Evolutionary conservation across 2,329 filamentous ascomycete species (phyloP).

Genomic region (Karstenula rhodostoma): DNA sequence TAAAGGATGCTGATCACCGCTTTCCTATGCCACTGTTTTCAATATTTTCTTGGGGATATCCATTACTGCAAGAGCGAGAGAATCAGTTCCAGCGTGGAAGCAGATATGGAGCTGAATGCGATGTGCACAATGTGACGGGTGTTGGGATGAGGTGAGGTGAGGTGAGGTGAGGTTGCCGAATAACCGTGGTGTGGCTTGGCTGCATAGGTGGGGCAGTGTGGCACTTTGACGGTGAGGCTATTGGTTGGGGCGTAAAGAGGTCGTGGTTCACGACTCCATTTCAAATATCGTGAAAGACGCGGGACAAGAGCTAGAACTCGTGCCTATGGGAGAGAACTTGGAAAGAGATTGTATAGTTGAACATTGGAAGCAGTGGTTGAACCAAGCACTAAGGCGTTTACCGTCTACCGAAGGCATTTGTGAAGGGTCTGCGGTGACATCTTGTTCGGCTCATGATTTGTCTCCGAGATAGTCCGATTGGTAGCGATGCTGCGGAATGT

Average conservation of each 20-base stretch:
- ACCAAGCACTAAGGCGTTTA: neutral
- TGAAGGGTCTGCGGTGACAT: neutral
- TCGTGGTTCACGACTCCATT: neutral
- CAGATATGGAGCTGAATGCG: neutral
- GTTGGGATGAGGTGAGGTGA: neutral
- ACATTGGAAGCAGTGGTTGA: neutral
- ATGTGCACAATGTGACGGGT: neutral
- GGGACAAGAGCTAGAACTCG: neutral
- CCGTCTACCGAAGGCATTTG: neutral
- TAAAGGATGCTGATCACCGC: neutral
- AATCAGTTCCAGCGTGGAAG: too few relatives aligned
- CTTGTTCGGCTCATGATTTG: neutral
- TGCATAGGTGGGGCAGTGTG: slow-evolving; percentile 6
- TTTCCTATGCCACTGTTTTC: too few relatives aligned
- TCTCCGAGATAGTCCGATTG: neutral
- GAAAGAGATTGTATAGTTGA: too few relatives aligned
- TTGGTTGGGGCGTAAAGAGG: neutral
- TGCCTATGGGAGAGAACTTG: neutral
- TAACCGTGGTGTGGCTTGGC: slow-evolving; percentile 13
- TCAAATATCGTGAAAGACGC: neutral
- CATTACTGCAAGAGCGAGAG: neutral
- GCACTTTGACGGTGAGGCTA: neutral
- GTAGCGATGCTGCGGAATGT: neutral
- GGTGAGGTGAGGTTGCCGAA: slow-evolving; percentile 1
- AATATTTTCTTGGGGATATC: neutral